Percentiles rank a stretch among this genome's conserved stretches.
Evolutionary conservation across 2,329 filamentous ascomycete species (phyloP).

Genomic region (Emericellopsis cladophorae): DNA sequence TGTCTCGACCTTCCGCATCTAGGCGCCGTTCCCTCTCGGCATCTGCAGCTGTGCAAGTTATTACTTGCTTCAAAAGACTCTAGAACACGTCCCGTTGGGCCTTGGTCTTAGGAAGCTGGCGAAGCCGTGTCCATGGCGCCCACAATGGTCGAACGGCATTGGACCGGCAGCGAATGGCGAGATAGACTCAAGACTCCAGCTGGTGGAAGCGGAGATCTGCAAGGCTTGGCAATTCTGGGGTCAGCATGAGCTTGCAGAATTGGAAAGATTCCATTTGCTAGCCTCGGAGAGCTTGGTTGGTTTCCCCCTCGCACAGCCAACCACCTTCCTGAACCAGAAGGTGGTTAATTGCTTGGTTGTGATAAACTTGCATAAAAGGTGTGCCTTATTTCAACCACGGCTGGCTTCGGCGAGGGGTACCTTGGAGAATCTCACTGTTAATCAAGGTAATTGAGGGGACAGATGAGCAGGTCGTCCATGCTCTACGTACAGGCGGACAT

Average conservation of each 20-base stretch:
- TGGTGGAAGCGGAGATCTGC: not conserved
- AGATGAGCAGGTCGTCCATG: too few species aligned
- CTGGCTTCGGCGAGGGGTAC: too few species aligned
- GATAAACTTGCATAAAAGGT: not conserved
- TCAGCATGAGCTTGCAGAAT: not conserved
- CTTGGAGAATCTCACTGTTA: too few species aligned
- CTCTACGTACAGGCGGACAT: too few species aligned
- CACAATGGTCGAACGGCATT: not conserved
- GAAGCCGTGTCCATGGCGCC: not conserved
- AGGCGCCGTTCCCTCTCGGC: too few species aligned
- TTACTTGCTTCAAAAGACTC: too few species aligned
- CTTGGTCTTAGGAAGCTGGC: not conserved
- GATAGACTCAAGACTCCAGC: too few species aligned
- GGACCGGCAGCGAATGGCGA: not conserved
- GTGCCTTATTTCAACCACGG: too few species aligned
- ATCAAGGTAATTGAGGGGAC: too few species aligned
- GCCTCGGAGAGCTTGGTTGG: not conserved
- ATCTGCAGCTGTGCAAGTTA: too few species aligned
- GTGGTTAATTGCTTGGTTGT: not conserved
- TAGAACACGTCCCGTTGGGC: not conserved
- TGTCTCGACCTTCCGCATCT: not conserved
- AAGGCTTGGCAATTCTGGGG: not conserved
- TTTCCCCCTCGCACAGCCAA: not conserved
- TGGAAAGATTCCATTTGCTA: not conserved
- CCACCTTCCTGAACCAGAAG: not conserved